These are phyloP conservation scores for Omphalotus guepiniiformis DNA, from an alignment of 768 basidiomycete species.

Conservation along the genomic window DNA sequence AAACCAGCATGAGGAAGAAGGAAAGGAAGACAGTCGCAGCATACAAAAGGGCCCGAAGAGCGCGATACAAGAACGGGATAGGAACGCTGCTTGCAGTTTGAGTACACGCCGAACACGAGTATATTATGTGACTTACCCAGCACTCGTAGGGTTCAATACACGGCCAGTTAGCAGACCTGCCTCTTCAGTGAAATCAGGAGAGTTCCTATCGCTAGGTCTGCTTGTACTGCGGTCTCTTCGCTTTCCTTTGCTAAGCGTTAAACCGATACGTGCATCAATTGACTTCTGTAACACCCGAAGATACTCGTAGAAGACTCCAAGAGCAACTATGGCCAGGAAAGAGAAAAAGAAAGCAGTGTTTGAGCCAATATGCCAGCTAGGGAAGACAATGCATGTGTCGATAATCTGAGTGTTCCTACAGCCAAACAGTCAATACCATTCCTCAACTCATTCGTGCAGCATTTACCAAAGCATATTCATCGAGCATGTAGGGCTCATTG, in stretches of 20 bases:
- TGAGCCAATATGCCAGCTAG: conserved; percentile 69
- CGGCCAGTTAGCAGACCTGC: conserved; percentile 50
- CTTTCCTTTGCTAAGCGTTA: conserved; percentile 46
- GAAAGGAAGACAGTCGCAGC: conserved; percentile 74
- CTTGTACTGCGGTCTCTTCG: conserved; percentile 25
- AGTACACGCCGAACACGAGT: background rate
- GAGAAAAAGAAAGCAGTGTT: conserved; percentile 56
- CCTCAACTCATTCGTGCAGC: background rate
- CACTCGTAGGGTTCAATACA: conserved; percentile 27
- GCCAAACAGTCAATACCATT: background rate
- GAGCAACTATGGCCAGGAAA: conserved; percentile 55
- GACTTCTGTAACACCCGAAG: conserved; percentile 58
- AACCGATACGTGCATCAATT: conserved; percentile 58
- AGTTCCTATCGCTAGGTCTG: conserved; percentile 33
- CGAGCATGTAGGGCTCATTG: conserved; percentile 48
- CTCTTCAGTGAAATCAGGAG: conserved; percentile 47
- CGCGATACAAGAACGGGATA: conserved; percentile 46
- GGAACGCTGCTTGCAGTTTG: conserved; percentile 33
- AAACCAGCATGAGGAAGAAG: conserved; percentile 91
- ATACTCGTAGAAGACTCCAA: conserved; percentile 80
- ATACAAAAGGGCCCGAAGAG: conserved; percentile 66
- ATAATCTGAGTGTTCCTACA: conserved; percentile 71
- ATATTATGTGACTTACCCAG: conserved; percentile 37
- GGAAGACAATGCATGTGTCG: conserved; percentile 81
- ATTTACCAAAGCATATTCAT: conserved; percentile 81